These are phyloP conservation scores for Vigna radiata DNA, from an alignment of 306 rosid genomes.

Conservation along the genomic window DNA sequence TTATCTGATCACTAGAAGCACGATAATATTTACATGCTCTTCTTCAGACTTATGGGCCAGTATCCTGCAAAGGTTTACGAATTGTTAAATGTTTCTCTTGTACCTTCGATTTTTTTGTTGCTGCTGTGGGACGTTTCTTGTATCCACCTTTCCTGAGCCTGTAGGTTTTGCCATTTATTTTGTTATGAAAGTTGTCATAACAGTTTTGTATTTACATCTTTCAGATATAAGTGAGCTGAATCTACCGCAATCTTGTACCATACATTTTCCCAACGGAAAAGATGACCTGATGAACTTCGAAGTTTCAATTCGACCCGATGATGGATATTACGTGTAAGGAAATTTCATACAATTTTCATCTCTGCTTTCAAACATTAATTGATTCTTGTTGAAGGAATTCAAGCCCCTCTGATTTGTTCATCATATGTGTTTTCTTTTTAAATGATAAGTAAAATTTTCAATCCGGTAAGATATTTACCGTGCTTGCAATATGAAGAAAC, in stretches of 20 bases:
- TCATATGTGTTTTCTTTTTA: not conserved
- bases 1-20: conserved; percentile 10
- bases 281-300: conserved; percentile 97
- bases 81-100: not conserved
- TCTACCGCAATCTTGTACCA: conserved; percentile 82
- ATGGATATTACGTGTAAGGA: conserved; percentile 85
- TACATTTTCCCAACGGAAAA: conserved; percentile 89
- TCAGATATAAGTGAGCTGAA: conserved; percentile 96
- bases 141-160: not conserved
- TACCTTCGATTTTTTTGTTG: conserved; percentile 5
- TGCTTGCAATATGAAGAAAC: not conserved
- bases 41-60: conserved; percentile 1
- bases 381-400: conserved; percentile 27
- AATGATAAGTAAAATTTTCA: conserved; percentile 21
- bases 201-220: conserved; percentile 39
- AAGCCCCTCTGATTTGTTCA: not conserved
- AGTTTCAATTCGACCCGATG: conserved; percentile 93
- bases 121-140: conserved; percentile 17
- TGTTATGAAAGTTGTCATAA: conserved; percentile 35
- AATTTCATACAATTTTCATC: conserved; percentile 17
- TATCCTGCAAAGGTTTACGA: conserved; percentile 2
- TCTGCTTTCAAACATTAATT: not conserved
- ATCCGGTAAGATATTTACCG: conserved; percentile 7
- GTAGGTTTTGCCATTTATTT: conserved; percentile 28
- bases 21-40: conserved; percentile 11